Conservation (phyloP, 306 rosid genomes). For the Geum urbanum region DNA sequence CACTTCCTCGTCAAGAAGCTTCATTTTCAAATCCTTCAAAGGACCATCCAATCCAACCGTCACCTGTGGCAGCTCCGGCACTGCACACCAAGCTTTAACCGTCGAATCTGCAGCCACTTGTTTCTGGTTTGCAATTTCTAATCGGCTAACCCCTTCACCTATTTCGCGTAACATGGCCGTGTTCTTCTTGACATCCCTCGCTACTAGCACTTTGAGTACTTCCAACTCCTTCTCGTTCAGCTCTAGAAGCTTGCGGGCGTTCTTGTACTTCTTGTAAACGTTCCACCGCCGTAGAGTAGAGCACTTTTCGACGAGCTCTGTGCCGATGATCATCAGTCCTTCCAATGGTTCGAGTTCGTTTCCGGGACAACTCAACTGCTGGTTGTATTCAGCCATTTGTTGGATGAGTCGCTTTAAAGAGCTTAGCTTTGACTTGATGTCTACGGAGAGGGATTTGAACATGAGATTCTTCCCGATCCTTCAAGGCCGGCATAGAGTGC, state of each 20-base stretch:
- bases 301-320: too few species aligned
- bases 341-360: not conserved
- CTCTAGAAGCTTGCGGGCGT: not conserved
- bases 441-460: too few species aligned
- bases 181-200: not conserved
- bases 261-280: not conserved
- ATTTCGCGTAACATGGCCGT: too few species aligned
- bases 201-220: not conserved
- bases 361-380: not conserved
- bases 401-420: not conserved
- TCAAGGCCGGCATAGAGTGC: too few species aligned
- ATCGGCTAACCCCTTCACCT: too few species aligned
- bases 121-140: too few species aligned
- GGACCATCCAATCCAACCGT: slow-evolving; percentile 46
- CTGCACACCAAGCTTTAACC: not conserved
- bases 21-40: slow-evolving; percentile 39
- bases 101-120: too few species aligned
- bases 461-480: too few species aligned
- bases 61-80: not conserved
- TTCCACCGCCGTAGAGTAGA: too few species aligned
- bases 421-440: not conserved
- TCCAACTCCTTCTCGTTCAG: not conserved
- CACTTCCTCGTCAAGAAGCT: slow-evolving; percentile 21
- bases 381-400: not conserved
- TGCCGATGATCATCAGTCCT: too few species aligned